Conservation (phyloP, 2,329 filamentous ascomycete genomes). For the Diaporthe sp. region DNA sequence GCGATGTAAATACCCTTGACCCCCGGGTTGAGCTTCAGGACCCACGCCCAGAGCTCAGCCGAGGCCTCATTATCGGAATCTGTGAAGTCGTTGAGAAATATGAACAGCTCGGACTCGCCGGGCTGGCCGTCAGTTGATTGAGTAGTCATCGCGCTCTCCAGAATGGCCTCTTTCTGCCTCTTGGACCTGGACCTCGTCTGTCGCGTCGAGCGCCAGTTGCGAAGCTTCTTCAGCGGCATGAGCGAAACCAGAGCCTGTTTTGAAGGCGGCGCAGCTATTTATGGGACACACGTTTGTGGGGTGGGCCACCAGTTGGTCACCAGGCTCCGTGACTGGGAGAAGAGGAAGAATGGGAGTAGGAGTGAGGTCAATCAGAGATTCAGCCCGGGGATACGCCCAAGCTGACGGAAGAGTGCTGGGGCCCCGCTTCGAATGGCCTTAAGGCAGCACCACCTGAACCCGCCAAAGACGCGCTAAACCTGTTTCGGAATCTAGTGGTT, state of each 20-base stretch:
- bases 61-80: conserved; percentile 41
- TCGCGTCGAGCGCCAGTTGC: conserved; percentile 35
- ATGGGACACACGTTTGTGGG: conserved; percentile 1
- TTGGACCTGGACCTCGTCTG: conserved; percentile 38
- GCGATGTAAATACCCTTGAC: conserved; percentile 39
- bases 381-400: background rate
- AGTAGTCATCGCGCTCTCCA: conserved; percentile 32
- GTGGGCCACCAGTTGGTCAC: conserved; percentile 9
- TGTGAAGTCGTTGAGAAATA: conserved; percentile 42
- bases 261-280: conserved; percentile 10
- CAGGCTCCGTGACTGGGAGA: conserved; percentile 6
- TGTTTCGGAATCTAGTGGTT: background rate
- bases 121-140: conserved; percentile 22
- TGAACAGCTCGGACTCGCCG: conserved; percentile 7
- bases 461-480: background rate
- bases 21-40: conserved; percentile 11
- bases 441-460: background rate
- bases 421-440: conserved; percentile 11
- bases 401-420: background rate
- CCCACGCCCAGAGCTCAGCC: conserved; percentile 36
- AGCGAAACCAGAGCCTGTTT: background rate
- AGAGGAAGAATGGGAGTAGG: background rate
- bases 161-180: conserved; percentile 27
- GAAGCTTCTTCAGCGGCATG: conserved; percentile 38
- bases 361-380: conserved; percentile 13